Conservation (phyloP, 257 asterid genomes). For the Solanum etuberosum region DNA sequence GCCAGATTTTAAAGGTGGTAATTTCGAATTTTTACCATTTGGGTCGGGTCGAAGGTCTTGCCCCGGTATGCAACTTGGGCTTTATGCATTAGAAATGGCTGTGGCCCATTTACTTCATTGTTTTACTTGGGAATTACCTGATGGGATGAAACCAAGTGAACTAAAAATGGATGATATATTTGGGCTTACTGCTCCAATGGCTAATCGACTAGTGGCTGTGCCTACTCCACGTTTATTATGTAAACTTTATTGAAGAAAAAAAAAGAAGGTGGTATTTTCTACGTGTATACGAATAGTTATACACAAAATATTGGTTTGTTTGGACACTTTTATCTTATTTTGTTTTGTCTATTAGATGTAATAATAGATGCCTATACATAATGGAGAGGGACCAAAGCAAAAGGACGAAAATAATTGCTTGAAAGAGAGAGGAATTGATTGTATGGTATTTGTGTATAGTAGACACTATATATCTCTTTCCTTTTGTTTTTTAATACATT, state of each 20-base stretch:
- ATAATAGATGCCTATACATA: neutral
- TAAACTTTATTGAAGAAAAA: constrained; percentile 26
- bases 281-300: neutral
- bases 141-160: constrained; percentile 79
- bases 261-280: neutral
- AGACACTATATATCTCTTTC: neutral
- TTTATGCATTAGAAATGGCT: constrained; percentile 64
- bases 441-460: neutral
- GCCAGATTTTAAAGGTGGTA: constrained; percentile 56
- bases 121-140: constrained; percentile 82
- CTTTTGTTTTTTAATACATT: neutral
- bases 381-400: neutral
- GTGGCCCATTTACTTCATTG: constrained; percentile 77
- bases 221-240: constrained; percentile 60
- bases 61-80: constrained; percentile 96
- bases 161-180: constrained; percentile 62
- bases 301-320: neutral
- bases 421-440: neutral
- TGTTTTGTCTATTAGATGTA: neutral
- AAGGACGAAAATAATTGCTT: constrained; percentile 2
- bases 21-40: constrained; percentile 76
- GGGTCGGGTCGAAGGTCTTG: constrained; percentile 94
- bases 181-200: constrained; percentile 83
- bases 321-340: neutral
- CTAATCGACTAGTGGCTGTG: constrained; percentile 60